A percentile compares a stretch with the other conserved stretches of the same genome.
phyloP scores from a whole-genome alignment of 2,329 filamentous ascomycete species.

The Fragosphaeria purpurea region DNA sequence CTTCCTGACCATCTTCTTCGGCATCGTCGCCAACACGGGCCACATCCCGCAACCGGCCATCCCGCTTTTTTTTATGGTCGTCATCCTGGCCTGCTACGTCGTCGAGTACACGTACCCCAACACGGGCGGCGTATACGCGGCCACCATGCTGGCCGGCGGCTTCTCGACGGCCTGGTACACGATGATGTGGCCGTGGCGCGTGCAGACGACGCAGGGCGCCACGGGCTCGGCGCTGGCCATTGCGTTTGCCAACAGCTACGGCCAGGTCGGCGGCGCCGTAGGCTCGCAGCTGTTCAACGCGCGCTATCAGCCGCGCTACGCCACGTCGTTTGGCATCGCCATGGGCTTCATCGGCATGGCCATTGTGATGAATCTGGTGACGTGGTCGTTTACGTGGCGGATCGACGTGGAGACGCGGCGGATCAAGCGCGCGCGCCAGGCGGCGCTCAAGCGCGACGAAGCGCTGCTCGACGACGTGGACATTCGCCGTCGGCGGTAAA shows the following conservation, averaged over 20 bases:
- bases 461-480: constrained; percentile 32
- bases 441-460: constrained; percentile 29
- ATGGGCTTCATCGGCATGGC: constrained; percentile 35
- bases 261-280: constrained; percentile 38
- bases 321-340: constrained; percentile 30
- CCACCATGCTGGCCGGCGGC: constrained; percentile 35
- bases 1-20: constrained; percentile 2
- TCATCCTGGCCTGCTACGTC: constrained; percentile 6
- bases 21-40: constrained; percentile 2
- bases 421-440: constrained; percentile 31
- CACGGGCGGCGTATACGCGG: constrained; percentile 22
- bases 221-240: constrained; percentile 40
- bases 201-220: constrained; percentile 33
- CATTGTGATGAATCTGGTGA: constrained; percentile 27
- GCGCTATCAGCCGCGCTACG: constrained; percentile 34
- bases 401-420: constrained; percentile 34
- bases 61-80: constrained; percentile 5
- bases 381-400: constrained; percentile 34
- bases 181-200: constrained; percentile 42
- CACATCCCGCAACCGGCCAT: constrained; percentile 3
- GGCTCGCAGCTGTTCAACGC: constrained; percentile 36
- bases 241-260: constrained; percentile 39
- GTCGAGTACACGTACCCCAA: constrained; percentile 8
- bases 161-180: constrained; percentile 33
- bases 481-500: too few species aligned